A percentile compares a stretch with the other conserved stretches of the same genome.
Conservation (phyloP, 306 rosid genomes). For the Begonia masoniana region DNA sequence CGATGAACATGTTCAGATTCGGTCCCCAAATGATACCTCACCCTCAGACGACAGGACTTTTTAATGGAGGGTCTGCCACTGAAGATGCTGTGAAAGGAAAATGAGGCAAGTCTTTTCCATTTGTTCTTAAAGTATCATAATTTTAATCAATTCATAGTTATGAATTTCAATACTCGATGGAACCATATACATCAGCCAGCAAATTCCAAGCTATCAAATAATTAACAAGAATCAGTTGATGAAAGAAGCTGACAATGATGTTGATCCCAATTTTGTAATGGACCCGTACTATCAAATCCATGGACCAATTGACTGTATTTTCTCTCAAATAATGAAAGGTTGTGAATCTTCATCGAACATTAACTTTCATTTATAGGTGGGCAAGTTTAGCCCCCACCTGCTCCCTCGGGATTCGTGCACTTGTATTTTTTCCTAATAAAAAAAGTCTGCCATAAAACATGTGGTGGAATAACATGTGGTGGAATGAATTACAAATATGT, state of each 20-base stretch:
- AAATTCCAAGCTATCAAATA: not conserved
- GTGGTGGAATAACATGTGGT: too few species aligned
- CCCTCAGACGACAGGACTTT: constrained; percentile 33
- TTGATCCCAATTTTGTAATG: not conserved
- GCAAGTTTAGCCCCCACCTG: too few species aligned
- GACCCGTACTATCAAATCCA: not conserved
- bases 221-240: not conserved
- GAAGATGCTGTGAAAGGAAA: constrained; percentile 28
- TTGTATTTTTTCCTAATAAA: too few species aligned
- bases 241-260: not conserved
- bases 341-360: too few species aligned
- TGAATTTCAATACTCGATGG: too few species aligned
- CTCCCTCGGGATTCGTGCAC: too few species aligned
- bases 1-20: constrained; percentile 42
- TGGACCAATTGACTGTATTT: not conserved
- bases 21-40: constrained; percentile 40
- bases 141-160: constrained; percentile 1
- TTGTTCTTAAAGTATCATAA: not conserved
- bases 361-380: too few species aligned
- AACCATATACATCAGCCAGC: too few species aligned
- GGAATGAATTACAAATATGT: too few species aligned
- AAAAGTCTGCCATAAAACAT: too few species aligned
- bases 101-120: constrained; percentile 19
- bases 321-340: too few species aligned
- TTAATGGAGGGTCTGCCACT: constrained; percentile 23